phyloP scores from a whole-genome alignment of 2,329 filamentous ascomycete genomes.

The Sporothrix mexicana region DNA sequence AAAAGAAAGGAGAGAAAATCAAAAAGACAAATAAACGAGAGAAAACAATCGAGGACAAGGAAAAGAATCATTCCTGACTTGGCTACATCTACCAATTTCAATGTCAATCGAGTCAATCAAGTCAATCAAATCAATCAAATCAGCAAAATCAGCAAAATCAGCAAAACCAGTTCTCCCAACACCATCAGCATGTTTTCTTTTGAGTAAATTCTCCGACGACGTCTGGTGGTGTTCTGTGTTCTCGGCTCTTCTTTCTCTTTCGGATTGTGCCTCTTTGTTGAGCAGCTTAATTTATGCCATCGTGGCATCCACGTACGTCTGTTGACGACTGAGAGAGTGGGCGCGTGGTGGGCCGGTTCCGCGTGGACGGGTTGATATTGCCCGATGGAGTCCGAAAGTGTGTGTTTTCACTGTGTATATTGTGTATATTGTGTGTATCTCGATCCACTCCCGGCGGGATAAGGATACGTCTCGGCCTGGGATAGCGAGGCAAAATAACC shows the following conservation, averaged over 20 bases:
- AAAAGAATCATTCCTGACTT: neutral
- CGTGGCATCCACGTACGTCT: neutral
- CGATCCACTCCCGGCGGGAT: no score
- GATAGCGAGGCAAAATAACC: no score
- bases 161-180: neutral
- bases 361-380: slow-evolving; percentile 1
- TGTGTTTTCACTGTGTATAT: no score
- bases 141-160: neutral
- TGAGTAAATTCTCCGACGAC: neutral
- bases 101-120: neutral
- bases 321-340: neutral
- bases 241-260: slow-evolving; percentile 16
- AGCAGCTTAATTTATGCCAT: no score
- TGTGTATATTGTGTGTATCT: no score
- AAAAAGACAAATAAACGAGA: no score
- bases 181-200: neutral
- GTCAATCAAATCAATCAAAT: neutral
- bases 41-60: no score
- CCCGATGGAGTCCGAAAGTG: neutral
- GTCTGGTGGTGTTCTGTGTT: neutral
- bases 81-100: neutral
- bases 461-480: no score
- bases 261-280: neutral
- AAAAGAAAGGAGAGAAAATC: neutral
- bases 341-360: no score